Conservation (phyloP, 768 basidiomycete genomes). For the Auricularia sp. region DNA sequence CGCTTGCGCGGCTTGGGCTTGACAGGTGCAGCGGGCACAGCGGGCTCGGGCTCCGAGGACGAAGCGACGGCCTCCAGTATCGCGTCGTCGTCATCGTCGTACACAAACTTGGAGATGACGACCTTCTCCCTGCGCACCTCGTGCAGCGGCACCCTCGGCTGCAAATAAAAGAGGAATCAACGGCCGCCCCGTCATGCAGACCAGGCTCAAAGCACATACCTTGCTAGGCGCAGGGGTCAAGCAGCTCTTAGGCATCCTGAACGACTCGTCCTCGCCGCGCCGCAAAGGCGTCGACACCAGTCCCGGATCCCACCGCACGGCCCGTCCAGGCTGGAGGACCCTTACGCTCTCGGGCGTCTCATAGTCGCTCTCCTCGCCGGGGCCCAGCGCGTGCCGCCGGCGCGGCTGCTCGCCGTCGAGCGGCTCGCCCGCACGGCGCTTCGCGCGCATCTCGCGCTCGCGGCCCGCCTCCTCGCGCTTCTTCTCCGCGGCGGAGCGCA, state of each 20-base stretch:
- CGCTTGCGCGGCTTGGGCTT: background rate
- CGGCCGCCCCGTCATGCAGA: background rate
- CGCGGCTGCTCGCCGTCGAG: conserved; percentile 23
- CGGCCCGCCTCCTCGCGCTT: conserved; percentile 45
- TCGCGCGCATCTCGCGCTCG: conserved; percentile 37
- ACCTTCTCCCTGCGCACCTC: conserved; percentile 51
- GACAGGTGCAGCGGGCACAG: background rate
- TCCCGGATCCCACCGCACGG: conserved; percentile 72
- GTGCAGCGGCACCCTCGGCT: conserved; percentile 24
- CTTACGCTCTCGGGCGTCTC: conserved; percentile 46
- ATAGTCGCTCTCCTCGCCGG: conserved; percentile 79
- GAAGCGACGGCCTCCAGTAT: background rate
- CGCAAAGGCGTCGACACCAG: conserved; percentile 38
- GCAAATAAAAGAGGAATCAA: background rate
- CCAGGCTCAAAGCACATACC: background rate
- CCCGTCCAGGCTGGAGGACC: conserved; percentile 23
- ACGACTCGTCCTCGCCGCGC: conserved; percentile 58
- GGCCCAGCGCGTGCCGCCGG: conserved; percentile 45
- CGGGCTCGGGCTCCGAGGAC: conserved; percentile 21
- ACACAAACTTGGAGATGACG: conserved; percentile 69
- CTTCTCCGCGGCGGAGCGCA: conserved; percentile 56
- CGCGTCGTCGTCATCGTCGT: conserved; percentile 49
- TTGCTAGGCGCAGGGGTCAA: background rate
- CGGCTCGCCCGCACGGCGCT: conserved; percentile 36
- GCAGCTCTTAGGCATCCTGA: conserved; percentile 53